Evolutionary conservation across 192 early-diverging fungal genomes (phyloP), one percentile per base, ranked within the genome.

Genomic region (Backusella australiensis): DNA sequence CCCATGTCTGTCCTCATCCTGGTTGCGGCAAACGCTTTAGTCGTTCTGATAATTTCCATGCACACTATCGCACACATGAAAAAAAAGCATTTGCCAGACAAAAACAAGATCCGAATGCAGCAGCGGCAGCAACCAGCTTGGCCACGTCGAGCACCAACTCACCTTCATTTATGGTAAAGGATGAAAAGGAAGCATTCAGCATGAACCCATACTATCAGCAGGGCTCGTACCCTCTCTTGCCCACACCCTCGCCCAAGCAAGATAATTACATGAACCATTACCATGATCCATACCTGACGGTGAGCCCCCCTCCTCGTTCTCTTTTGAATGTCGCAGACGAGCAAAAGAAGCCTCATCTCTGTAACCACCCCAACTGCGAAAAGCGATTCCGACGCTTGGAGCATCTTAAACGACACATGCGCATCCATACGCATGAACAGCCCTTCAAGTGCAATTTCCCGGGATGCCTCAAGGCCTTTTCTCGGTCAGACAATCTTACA

Each of bases 11-110:
- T 79, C 83, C 86, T 56, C 86, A 87, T 80, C 84, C 90, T 49
- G 90, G 89, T 73, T 96, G 94, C 78, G 91, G 90, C 75, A 94
- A 94, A 82, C 84, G 85, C 6, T 96, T 96, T 77, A 92, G 90
- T 76, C 89, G 92, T 71, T 91, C 92, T 44, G 92, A 92, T 53
- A 93, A 92, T 76, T 91, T 93, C 71, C 89, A 91, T 15, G 91
- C 92, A 7, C 94, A 95, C 76, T 86, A 87, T 65, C 89, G 89
- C 75, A 91, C 89, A 5, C 94, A 95, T 74, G 87, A 87, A 73
- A 91, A 91, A 82, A 91, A 92, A 83, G 81, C 87, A 5, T 35
- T 84, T 21, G 78, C 70, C 6, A 44, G 70, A 56, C 75, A 75
- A 35, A 52, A 75, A 75, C 38, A 75, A 32, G 11, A 67, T 19